Evolutionary conservation across 306 rosid species (phyloP).

Genomic region (Prunus dulcis): DNA sequence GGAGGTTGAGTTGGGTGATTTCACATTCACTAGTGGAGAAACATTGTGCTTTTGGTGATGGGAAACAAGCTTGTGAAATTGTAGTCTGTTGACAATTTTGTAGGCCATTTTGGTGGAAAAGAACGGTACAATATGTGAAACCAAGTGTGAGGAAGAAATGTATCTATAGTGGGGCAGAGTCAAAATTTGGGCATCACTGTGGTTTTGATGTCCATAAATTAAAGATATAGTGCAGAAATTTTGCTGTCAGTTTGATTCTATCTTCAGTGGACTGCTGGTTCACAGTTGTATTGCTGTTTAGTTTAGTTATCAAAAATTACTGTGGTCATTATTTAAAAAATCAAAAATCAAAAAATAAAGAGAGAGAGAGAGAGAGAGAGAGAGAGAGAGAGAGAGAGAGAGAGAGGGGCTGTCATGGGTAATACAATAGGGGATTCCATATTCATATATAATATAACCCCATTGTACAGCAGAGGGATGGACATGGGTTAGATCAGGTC

Average conservation of each 20-base stretch:
- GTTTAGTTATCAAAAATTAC: neutral
- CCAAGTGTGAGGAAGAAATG: neutral
- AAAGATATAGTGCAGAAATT: no score
- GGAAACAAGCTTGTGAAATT: neutral
- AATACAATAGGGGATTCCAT: neutral
- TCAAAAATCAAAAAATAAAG: no score
- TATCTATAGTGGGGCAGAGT: neutral
- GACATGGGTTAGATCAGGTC: neutral
- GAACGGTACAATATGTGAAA: neutral
- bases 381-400: no score
- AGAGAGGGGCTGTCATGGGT: neutral
- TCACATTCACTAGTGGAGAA: neutral
- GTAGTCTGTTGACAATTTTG: neutral
- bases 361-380: no score
- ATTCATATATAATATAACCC: neutral
- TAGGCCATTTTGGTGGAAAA: neutral
- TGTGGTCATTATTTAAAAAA: neutral
- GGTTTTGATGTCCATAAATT: no score
- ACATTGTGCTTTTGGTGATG: neutral
- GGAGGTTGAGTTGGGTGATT: neutral
- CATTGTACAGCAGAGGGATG: neutral
- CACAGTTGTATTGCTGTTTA: neutral
- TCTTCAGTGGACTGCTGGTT: neutral
- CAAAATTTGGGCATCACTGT: neutral
- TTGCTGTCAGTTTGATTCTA: neutral